Evolutionary conservation across 1,284 basidiomycete species (phyloP), one percentile per base, ranked within the genome.

Genomic region (Cutaneotrichosporon sp.): DNA sequence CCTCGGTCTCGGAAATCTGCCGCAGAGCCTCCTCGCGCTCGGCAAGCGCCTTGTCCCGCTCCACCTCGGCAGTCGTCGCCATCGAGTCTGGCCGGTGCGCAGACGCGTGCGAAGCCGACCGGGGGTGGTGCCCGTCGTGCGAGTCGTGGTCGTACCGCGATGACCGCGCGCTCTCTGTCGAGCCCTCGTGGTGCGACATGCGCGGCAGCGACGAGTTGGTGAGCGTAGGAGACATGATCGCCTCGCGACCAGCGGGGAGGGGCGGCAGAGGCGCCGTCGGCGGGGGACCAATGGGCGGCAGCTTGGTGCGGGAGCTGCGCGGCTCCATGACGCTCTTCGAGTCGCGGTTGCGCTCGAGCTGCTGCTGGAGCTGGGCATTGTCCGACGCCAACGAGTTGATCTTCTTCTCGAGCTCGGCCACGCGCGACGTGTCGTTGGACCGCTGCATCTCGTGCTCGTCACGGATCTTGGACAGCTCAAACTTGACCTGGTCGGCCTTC

Each of bases 211-310:
- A 53, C 26, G 34, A 47, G 49, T 51, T 57, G 48, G 46, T 57
- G 26, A 52, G 55, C 36, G 54, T 49, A n/a, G 44, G 55, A n/a
- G 52, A 56, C 18, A 60, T 49, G 38, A 56, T 50, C 14, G 49
- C 56, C 52, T 59, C 51, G 54, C 56, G 44, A 39, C 62, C 44
- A 45, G 60, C 47, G 17, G 70, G 70, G 7, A 69, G 54, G 4
- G 69, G 69, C 17, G 71, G 71, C 4, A 73, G 51, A 9, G 71
- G 69, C 4, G 68, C 60, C 15, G 60, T 66, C 1, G 71, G 71
- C 13, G 71, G 71, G 9, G 71, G 71, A 17, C 68, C 68, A 44
- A 68, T 68, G 17, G 71, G 71, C 9, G 71, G 71, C 4, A 59
- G 52, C 55, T 55, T 58, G 15, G 58, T 55, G 23, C 59, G 46